Base-by-base conservation (phyloP, 2,329 filamentous ascomycete species). In the Coniochaeta hoffmannii region DNA sequence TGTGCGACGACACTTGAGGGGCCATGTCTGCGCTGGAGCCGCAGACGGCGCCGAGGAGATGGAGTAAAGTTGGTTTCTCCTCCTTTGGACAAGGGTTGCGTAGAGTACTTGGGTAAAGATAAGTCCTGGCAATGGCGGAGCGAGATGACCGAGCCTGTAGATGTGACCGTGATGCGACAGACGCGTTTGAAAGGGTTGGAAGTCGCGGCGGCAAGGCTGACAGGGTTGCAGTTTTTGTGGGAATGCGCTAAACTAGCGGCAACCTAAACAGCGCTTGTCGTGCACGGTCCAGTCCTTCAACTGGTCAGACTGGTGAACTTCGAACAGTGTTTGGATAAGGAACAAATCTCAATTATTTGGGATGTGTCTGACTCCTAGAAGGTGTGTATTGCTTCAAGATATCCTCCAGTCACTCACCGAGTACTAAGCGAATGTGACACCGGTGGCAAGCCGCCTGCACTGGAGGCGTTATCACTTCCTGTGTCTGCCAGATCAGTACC, bases 1-100 rank as follows among this genome's bases (percentile, higher is more conserved):
- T 66, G 52, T 73, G 71, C 7, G 15, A 15, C 4, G 50, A 17
- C 3, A 22, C 31, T 44, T 65, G 63, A 15, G 69, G 66, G 28
- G 68, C 69, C 69, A 71, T 71, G 50, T 59, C 49, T 50, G 49
- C 44, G 44, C 24, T 15, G 12, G 44, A 50, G 30, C 28, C 49
- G 41, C 41, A 46, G 12, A 46, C 12, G 19, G 19, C 22, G 24
- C n/a, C 12, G 17, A n/a, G n/a, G n/a, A n/a, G n/a, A n/a, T n/a
- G 15, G 14, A 35, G 14, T 4, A 35, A 35, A 15, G 34, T 10
- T 35, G 4, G 34, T 4, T 15, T 9, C n/a, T 4, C 14, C n/a
- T 35, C 34, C 7, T 35, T 15, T n/a, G n/a, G 34, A 15, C 34
- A 11, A 22, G 22, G 36, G 17, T 41, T 10, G 36, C 15, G 35